A percentile compares a stretch with the other conserved stretches of the same genome.
Evolutionary conservation across 257 asterid genomes (phyloP).

Genomic region (Pogostemon cablin): DNA sequence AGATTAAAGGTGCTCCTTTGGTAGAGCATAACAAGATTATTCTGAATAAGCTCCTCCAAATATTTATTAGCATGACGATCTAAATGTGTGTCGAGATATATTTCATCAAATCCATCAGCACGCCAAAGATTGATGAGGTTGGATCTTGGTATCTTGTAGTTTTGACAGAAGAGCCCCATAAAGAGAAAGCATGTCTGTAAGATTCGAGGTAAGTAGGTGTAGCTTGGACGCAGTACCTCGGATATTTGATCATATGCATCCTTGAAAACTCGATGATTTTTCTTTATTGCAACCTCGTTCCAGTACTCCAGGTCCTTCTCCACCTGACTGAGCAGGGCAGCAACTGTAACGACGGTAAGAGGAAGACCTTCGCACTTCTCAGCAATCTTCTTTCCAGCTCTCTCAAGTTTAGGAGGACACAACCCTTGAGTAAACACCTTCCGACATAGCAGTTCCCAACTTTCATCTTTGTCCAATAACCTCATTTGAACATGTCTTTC

Average conservation of each 20-base stretch:
- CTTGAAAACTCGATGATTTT: background rate
- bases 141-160: no score
- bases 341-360: conserved; percentile 27
- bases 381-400: conserved; percentile 12
- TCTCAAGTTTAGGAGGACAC: conserved; percentile 8
- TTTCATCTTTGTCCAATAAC: background rate
- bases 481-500: conserved; percentile 29
- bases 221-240: background rate
- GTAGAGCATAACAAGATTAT: no score
- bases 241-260: background rate
- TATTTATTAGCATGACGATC: background rate
- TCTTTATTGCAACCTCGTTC: background rate
- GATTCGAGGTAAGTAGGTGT: no score
- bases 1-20: no score
- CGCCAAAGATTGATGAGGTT: background rate
- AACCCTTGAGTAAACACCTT: background rate
- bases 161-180: no score
- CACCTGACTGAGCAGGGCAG: conserved; percentile 5
- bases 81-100: background rate
- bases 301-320: no score
- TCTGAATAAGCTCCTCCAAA: background rate
- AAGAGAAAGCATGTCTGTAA: no score
- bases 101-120: conserved; percentile 22
- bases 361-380: conserved; percentile 34
- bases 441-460: background rate